Evolutionary conservation across 2,329 filamentous ascomycete species (phyloP).

Genomic region (Fusarium pininemorale): DNA sequence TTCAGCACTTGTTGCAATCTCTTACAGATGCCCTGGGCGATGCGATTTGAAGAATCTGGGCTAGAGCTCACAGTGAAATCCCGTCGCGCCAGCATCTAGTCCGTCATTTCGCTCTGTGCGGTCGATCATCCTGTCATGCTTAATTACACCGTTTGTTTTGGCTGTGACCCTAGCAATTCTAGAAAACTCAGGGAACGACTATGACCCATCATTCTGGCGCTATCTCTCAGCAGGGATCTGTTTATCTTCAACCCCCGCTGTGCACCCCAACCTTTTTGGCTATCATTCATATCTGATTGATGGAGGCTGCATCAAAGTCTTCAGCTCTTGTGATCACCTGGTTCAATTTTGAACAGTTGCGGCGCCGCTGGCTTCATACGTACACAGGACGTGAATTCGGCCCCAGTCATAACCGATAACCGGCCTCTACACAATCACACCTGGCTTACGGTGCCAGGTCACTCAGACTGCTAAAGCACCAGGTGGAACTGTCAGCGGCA

Average conservation of each 20-base stretch:
- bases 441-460: conserved; percentile 12
- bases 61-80: conserved; percentile 8
- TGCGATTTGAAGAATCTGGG: neutral
- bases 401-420: neutral
- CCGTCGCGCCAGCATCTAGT: conserved; percentile 1
- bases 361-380: conserved; percentile 9
- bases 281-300: neutral
- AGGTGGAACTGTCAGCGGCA: conserved; percentile 27
- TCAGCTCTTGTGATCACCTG: conserved; percentile 12
- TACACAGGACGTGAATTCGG: neutral
- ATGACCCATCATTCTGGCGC: conserved; percentile 16
- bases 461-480: conserved; percentile 8
- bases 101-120: conserved; percentile 6
- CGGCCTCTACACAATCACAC: neutral
- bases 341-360: neutral
- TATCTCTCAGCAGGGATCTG: conserved; percentile 18
- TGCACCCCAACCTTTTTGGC: conserved; percentile 12
- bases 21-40: neutral
- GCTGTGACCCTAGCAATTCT: conserved; percentile 29
- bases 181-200: conserved; percentile 34
- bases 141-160: conserved; percentile 36
- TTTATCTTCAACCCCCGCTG: neutral
- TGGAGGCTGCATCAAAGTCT: neutral
- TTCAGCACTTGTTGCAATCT: conserved; percentile 23
- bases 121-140: conserved; percentile 36